phyloP scores from a whole-genome alignment of 352 stramenopile species.

The Phytophthora agathidicida region DNA sequence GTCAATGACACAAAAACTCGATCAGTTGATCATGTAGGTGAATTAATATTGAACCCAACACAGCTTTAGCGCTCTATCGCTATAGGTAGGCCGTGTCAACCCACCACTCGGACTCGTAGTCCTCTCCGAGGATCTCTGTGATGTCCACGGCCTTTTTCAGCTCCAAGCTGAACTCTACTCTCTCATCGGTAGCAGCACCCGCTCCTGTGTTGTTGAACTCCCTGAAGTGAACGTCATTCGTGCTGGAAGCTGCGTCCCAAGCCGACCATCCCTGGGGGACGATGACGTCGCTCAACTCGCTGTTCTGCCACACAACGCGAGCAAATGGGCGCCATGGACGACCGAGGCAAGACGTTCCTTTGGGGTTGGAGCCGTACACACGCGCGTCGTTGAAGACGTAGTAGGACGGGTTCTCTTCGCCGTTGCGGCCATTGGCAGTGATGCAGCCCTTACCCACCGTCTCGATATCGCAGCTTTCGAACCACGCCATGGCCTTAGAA shows the following conservation, averaged over 20 bases:
- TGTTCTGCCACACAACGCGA: slow-evolving; percentile 23
- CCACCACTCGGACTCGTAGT: slow-evolving; percentile 10
- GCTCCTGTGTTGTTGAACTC: slow-evolving; percentile 25
- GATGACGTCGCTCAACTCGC: slow-evolving; percentile 19
- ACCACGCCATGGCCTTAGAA: slow-evolving; percentile 14
- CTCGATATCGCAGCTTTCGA: slow-evolving; percentile 24
- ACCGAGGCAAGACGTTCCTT: slow-evolving; percentile 12
- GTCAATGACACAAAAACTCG: too few species aligned
- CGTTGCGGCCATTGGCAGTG: slow-evolving; percentile 18
- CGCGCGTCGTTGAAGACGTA: slow-evolving; percentile 24
- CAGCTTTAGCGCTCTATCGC: too few species aligned
- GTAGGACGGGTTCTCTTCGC: slow-evolving; percentile 15
- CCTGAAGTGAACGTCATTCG: slow-evolving; percentile 14
- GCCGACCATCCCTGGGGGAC: slow-evolving; percentile 13
- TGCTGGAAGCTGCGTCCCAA: slow-evolving; percentile 8
- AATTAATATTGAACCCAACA: too few species aligned
- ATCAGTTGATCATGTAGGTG: too few species aligned
- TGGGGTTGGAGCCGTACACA: slow-evolving; percentile 8
- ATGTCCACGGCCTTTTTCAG: neutral
- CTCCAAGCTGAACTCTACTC: slow-evolving; percentile 8
- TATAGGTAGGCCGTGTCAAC: slow-evolving; percentile 4
- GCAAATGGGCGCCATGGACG: slow-evolving; percentile 22
- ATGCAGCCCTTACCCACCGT: slow-evolving; percentile 19
- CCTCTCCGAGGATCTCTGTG: slow-evolving; percentile 10
- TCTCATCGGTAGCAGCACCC: slow-evolving; percentile 12